Percentiles rank a stretch among this genome's conserved stretches.
Evolutionary conservation across 495 filamentous ascomycete species (phyloP).

Genomic region (Aspergillus bertholletiae): DNA sequence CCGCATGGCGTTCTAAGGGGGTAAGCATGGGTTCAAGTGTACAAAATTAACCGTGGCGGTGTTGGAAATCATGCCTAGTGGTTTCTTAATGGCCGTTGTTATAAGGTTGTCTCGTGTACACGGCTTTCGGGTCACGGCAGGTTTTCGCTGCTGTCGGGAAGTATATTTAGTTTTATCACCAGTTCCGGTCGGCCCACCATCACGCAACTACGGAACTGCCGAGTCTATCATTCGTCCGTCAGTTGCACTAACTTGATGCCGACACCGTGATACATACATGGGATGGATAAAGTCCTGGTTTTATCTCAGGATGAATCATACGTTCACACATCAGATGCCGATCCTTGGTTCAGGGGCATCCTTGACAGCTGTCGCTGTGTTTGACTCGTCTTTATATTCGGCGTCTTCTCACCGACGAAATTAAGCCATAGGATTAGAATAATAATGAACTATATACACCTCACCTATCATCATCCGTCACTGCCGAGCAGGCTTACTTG

Average conservation of each 20-base stretch:
- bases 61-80: neutral
- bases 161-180: neutral
- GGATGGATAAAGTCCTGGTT: too few relatives aligned
- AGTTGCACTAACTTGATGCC: neutral
- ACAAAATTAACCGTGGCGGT: neutral
- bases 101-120: neutral
- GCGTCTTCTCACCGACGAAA: neutral
- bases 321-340: neutral
- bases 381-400: neutral
- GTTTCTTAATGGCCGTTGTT: neutral
- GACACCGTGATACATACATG: neutral
- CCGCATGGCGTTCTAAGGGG: neutral
- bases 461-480: neutral
- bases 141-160: neutral
- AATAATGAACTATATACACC: neutral
- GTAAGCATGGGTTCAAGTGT: neutral
- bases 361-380: neutral
- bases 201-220: neutral
- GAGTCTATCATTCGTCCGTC: neutral
- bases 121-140: neutral
- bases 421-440: neutral
- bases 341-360: neutral
- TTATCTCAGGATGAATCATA: neutral
- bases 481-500: neutral
- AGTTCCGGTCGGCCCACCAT: neutral